Base-by-base conservation (phyloP, 805 yeast genomes). In the Kuraishia ogatae region DNA sequence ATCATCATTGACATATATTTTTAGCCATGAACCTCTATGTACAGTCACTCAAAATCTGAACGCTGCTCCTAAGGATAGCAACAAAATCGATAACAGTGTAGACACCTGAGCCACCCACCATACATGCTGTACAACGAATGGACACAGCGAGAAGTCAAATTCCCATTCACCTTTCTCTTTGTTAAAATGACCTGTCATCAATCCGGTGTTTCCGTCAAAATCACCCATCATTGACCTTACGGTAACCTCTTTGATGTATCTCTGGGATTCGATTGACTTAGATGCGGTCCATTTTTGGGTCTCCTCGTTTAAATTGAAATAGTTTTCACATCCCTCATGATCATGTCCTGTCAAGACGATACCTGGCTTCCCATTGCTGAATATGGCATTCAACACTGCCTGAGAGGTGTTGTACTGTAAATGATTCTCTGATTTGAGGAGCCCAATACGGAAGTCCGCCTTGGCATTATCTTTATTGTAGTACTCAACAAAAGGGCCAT, bases 171-270 rank as follows among this genome's bases (percentile, higher is more conserved):
- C 62, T 0, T 67, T 58, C 0, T 56, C 58, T 15, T 70, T 59
- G 62, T 82, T 74, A 66, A 80, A 86, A 53, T 76, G 81, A 1
- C 96, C 97, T 1, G 91, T 85, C 60, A 94, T 70, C 13, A 94
- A 70, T 0, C 98, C 99, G 1, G 91, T 80, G 62, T 87, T 88
- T 2, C 99, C 99, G 56, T 85, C 87, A 63, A 76, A 94, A 64
- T 94, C 97, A 19, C 99, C 99, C 98, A 94, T 94, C 83, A 93
- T 87, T 19, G 97, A 83, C 56, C 92, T 75, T 22, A 94, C 97
- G 0, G 96, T 93, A 55, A 88, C 73, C 69, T 93, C 98, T 55
- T 83, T 76, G 15, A 90, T 71, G 19, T 76, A 72, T n/a, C 66
- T 63, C 20, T 63, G 68, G 13, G 71, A 60, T 6, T 63, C 61